phyloP scores from a whole-genome alignment of 306 rosid genomes.

The Acacia crassicarpa region DNA sequence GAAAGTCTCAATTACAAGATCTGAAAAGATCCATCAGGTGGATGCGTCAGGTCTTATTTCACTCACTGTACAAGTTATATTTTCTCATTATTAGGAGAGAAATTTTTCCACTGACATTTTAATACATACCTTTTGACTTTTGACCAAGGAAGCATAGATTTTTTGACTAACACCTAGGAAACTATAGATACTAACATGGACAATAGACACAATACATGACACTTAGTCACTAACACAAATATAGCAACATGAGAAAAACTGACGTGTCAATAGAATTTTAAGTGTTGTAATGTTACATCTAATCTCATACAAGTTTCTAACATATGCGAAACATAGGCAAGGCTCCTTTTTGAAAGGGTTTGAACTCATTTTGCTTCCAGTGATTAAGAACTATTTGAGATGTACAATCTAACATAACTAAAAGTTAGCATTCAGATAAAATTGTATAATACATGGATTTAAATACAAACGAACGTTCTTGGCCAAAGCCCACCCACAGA shows the following conservation, averaged over 20 bases:
- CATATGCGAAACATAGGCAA: not conserved
- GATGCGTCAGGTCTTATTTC: not conserved
- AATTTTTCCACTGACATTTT: not conserved
- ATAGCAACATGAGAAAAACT: not conserved
- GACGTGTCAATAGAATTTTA: not conserved
- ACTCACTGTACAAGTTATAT: not conserved
- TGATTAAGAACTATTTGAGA: not conserved
- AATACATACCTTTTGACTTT: not conserved
- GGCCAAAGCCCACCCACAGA: slow-evolving; percentile 1
- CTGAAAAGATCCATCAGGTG: not conserved
- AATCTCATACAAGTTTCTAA: not conserved
- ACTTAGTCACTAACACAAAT: not conserved
- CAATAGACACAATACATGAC: not conserved
- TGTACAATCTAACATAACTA: not conserved
- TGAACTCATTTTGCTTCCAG: not conserved
- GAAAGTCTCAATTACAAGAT: not conserved
- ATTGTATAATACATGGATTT: not conserved
- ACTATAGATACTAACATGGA: not conserved
- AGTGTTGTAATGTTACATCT: not conserved
- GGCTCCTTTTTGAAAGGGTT: not conserved
- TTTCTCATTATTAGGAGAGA: not conserved
- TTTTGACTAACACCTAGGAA: not conserved
- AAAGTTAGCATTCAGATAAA: not conserved
- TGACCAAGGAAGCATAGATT: not conserved
- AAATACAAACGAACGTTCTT: not conserved